Base-by-base conservation (phyloP, 805 yeast species). In the Brettanomyces nanus region DNA sequence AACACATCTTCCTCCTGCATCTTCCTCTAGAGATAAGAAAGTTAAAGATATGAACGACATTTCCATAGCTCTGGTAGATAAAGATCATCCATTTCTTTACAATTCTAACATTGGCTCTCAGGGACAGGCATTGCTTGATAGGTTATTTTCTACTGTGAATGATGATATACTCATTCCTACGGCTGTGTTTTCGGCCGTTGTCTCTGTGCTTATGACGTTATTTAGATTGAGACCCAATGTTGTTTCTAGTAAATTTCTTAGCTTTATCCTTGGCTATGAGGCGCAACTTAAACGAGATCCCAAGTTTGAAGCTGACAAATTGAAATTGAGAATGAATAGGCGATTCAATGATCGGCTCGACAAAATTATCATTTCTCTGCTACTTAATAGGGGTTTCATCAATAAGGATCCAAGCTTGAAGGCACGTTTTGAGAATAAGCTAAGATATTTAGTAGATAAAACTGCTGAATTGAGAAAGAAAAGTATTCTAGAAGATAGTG, bases 181-280 rank as follows among this genome's bases (percentile, higher is more conserved):
- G 10, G 74, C 82, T 4, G 47, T 76, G 3, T 72, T 83, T 37
- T 72, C 85, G 13, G 84, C 94, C 5, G 67, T 84, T 0, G 58
- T 86, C 20, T 77, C 83, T 48, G 77, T 79, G 36, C 60, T 81
- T 17, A 65, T 82, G 5, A 65, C 74, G 13, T 58, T 92, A 27
- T 69, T 84, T 45, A 78, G 76, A 47, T 66, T 75, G 23, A 75
- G 95, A 49, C 80, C 85, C 2, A 76, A 73, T 36, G 66, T 72
- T 32, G 61, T 75, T 2, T 63, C 70, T 1, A 59, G 61, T 22
- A 73, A 73, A 39, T 75, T 89, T 10, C 60, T 85, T 19, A 63
- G 70, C 15, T 69, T 71, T 11, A 59, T 87, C 9, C 68, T 84
- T 32, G 66, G 69, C 7, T 85, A 79, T 47, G 87, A 75, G 43